These are phyloP conservation scores for Phytopythium aichiense DNA, from an alignment of 352 stramenopile species.

Conservation along the genomic window DNA sequence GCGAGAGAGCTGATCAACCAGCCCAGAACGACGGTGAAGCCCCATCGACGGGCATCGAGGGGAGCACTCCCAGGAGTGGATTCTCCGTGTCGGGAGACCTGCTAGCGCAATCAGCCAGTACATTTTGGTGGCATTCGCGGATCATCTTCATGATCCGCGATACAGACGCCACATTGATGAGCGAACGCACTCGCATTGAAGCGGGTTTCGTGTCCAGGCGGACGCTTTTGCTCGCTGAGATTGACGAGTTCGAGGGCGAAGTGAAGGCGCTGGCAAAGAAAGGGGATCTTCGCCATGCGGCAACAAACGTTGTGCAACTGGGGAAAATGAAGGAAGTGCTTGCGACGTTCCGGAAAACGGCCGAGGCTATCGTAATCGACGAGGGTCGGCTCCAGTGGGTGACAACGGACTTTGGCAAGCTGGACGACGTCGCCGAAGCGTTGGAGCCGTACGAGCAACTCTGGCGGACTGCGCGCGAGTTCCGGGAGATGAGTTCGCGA, in stretches of 20 bases:
- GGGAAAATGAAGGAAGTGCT: constrained; percentile 71
- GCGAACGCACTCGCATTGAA: constrained; percentile 65
- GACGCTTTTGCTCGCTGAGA: constrained; percentile 64
- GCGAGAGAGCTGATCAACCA: not conserved
- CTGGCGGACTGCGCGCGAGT: constrained; percentile 67
- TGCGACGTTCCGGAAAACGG: constrained; percentile 43
- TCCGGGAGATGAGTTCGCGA: constrained; percentile 60
- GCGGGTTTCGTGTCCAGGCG: constrained; percentile 63
- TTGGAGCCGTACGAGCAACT: constrained; percentile 76
- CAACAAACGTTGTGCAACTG: constrained; percentile 74
- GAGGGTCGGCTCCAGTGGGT: constrained; percentile 71
- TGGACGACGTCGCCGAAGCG: constrained; percentile 71
- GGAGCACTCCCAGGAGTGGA: not conserved
- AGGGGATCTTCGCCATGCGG: constrained; percentile 64
- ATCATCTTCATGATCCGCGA: constrained; percentile 64
- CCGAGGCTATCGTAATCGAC: constrained; percentile 53
- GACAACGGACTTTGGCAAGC: constrained; percentile 57
- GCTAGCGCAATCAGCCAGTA: constrained; percentile 55
- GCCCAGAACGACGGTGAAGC: not conserved
- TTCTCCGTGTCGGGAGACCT: constrained; percentile 36
- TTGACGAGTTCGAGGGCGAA: constrained; percentile 72
- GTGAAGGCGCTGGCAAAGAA: constrained; percentile 73
- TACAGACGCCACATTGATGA: constrained; percentile 45
- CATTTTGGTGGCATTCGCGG: constrained; percentile 57
- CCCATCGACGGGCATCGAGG: not conserved